A percentile compares a stretch with the other conserved stretches of the same genome.
phyloP scores from a whole-genome alignment of 345 rosid species.

The Eucalyptus tenuipes region DNA sequence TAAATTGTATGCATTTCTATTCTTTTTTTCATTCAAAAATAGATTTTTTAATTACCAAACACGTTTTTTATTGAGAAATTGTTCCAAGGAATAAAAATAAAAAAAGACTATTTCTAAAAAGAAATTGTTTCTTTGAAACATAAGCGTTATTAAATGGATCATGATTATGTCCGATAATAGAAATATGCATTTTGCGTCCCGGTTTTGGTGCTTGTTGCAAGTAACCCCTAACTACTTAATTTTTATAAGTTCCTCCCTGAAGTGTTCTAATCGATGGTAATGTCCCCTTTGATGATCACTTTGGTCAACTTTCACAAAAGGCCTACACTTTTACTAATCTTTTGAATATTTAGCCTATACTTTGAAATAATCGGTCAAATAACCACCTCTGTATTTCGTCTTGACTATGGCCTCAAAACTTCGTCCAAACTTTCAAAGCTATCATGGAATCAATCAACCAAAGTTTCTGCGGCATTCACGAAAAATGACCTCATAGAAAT shows the following conservation, averaged over 20 bases:
- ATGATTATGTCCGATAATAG: fast-evolving
- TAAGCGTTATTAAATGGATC: fast-evolving
- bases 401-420: neutral
- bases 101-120: fast-evolving
- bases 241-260: neutral
- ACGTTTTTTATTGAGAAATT: too few relatives aligned
- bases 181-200: neutral
- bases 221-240: neutral
- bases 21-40: too few relatives aligned
- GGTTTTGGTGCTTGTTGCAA: neutral
- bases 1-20: fast-evolving
- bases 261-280: neutral
- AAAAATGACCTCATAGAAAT: neutral
- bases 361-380: neutral
- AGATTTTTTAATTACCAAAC: too few relatives aligned
- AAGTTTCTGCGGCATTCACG: neutral
- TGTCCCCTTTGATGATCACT: neutral
- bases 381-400: neutral
- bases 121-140: fast-evolving
- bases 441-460: neutral
- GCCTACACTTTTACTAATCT: neutral
- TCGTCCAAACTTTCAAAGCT: neutral
- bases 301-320: neutral
- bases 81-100: fast-evolving
- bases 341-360: neutral